Conservation (phyloP, 1,284 basidiomycete species). For the Athelia sp. region DNA sequence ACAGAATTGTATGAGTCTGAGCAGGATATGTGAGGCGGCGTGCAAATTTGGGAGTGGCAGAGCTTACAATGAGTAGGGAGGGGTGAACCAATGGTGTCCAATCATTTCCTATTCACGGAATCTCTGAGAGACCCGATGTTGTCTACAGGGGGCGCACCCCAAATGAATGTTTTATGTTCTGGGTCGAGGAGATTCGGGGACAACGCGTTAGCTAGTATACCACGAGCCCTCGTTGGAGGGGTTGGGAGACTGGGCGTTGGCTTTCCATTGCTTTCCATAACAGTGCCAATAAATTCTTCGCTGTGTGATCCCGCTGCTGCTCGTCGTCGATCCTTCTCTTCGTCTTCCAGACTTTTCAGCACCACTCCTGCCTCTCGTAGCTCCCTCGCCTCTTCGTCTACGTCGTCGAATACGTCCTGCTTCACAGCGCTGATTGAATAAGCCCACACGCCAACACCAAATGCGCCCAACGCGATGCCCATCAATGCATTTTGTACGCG, state of each 20-base stretch:
- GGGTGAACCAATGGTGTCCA: too few species aligned
- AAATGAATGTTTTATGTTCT: conserved; percentile 52
- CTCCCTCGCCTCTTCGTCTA: conserved; percentile 70
- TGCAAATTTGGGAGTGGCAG: too few species aligned
- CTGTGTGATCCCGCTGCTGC: conserved; percentile 14
- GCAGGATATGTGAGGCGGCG: neutral
- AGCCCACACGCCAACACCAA: conserved; percentile 82
- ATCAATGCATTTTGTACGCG: conserved; percentile 76
- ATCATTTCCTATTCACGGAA: too few species aligned
- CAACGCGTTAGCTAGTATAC: conserved; percentile 41
- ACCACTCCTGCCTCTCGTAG: conserved; percentile 35
- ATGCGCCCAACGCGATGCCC: conserved; percentile 67
- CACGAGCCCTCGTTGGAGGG: conserved; percentile 14
- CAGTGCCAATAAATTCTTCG: conserved; percentile 4
- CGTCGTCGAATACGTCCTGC: conserved; percentile 87
- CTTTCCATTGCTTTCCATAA: neutral
- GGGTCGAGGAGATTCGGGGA: conserved; percentile 56
- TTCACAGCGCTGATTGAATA: conserved; percentile 94
- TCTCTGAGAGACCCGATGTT: conserved; percentile 34
- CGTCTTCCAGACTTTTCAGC: conserved; percentile 17
- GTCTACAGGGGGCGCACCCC: conserved; percentile 68
- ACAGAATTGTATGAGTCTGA: neutral
- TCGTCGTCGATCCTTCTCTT: conserved; percentile 23
- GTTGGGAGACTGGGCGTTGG: conserved; percentile 2
- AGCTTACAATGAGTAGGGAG: too few species aligned